Evolutionary conservation across 108 stramenopile species (phyloP), one percentile per base, ranked within the genome.

Genomic region (Cyclotella distinguenda): DNA sequence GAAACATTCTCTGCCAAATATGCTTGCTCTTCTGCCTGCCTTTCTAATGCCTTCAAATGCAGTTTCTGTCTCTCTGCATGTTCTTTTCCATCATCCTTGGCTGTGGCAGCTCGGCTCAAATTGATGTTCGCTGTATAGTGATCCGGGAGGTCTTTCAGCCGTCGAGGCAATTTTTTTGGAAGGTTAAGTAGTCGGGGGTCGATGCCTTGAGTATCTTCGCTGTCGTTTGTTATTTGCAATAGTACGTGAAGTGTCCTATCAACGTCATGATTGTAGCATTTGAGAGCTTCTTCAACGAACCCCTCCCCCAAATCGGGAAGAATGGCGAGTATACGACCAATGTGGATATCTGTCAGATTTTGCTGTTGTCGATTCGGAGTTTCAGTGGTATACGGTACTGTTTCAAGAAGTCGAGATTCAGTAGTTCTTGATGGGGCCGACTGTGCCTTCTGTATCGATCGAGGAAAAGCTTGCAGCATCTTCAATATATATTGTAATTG

Each of bases 221-320:
- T 47, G 15, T 45, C 64, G 10, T 72, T 65, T 25, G 70, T 42
- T 1, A 64, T 30, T 53, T 73, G 60, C 3, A 94, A 51, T n/a
- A 94, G 56, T 19, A 78, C 76, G 8, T 85, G 50, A 1, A 87
- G 46, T 26, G 90, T 90, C 21, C 62, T 51, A 63, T 84, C 83
- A 0, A 87, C 81, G 54, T 91, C 72, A n/a, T 81, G 74, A 25
- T 82, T 60, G 70, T 84, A 82, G 23, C 76, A 77, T 33, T 85
- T 77, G 25, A 95, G 72, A 1, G 84, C 90, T 25, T 81, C 70
- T 74, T 95, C 90, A 13, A 95, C 61, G 48, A 84, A 95, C 15
- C 93, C 93, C 39, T 86, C 86, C 12, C 93, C 93, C 22, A 90
- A 68, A 64, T 79, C 60, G 12, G 90, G 90, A 12, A 95, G 30